Conservation (phyloP, 306 rosid species). For the Acacia acuminata region DNA sequence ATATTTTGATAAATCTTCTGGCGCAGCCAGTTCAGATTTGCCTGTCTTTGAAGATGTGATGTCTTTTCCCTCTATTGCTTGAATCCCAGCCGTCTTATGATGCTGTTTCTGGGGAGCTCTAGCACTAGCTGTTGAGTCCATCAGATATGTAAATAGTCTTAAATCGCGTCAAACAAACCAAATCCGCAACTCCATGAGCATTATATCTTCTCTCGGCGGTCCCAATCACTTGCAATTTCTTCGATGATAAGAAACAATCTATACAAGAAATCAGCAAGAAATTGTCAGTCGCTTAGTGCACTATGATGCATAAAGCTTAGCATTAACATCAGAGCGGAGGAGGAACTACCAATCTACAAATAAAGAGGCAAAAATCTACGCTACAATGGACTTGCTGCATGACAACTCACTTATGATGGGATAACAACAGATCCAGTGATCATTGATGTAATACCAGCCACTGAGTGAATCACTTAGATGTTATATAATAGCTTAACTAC, state of each 20-base stretch:
- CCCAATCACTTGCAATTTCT: conserved; percentile 7
- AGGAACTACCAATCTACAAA: conserved; percentile 16
- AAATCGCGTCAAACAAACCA: conserved; percentile 43
- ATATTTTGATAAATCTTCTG: conserved; percentile 9
- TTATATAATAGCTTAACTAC: neutral
- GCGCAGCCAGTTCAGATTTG: conserved; percentile 35
- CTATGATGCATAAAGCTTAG: neutral
- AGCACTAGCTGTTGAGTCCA: conserved; percentile 72
- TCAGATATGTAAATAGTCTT: conserved; percentile 36
- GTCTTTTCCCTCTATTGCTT: conserved; percentile 51
- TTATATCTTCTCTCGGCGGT: conserved; percentile 24
- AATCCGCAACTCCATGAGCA: conserved; percentile 30
- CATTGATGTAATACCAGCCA: conserved; percentile 23
- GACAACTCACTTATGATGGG: conserved; percentile 14
- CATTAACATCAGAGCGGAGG: neutral
- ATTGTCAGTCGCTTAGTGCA: conserved; percentile 30
- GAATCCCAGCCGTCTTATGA: conserved; percentile 50
- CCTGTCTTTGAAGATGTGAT: conserved; percentile 40
- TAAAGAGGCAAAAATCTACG: conserved; percentile 5
- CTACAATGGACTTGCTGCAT: conserved; percentile 7
- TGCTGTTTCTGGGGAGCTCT: conserved; percentile 58
- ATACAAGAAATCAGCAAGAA: conserved; percentile 26
- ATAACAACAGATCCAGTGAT: conserved; percentile 31
- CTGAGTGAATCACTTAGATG: neutral
- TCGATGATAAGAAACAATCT: conserved; percentile 31